phyloP scores from a whole-genome alignment of 1,284 basidiomycete species.

The Golubevia sp. region DNA sequence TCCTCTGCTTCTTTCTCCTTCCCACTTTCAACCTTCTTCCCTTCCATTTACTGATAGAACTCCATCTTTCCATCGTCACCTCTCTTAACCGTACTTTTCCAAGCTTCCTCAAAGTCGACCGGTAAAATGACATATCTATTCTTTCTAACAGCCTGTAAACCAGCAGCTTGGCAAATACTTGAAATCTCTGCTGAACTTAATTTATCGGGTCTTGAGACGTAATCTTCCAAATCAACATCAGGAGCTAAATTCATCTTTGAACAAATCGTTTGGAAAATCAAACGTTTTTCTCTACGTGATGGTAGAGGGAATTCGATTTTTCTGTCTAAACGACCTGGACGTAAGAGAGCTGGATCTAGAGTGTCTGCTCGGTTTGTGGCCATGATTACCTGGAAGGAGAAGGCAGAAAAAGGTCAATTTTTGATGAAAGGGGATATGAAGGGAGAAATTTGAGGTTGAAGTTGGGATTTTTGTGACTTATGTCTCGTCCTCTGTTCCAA shows the following conservation, averaged over 20 bases:
- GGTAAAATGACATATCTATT: constrained; percentile 97
- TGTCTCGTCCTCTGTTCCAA: too few relatives aligned
- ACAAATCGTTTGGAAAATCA: constrained; percentile 98
- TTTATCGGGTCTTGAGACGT: constrained; percentile 94
- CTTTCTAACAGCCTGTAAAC: constrained; percentile 95
- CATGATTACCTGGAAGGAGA: constrained; percentile 50
- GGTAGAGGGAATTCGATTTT: constrained; percentile 99
- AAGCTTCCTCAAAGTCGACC: constrained; percentile 96
- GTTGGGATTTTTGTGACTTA: background rate
- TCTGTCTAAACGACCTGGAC: constrained; percentile 94
- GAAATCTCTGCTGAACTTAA: constrained; percentile 94
- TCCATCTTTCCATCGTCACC: constrained; percentile 55
- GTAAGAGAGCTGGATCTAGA: constrained; percentile 84
- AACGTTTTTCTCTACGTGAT: constrained; percentile 88
- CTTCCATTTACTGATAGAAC: constrained; percentile 44
- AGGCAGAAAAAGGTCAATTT: too few relatives aligned
- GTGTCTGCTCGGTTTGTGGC: constrained; percentile 61
- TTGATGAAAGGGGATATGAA: background rate
- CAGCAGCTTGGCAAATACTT: constrained; percentile 94
- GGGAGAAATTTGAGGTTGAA: background rate
- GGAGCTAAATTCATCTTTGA: constrained; percentile 97
- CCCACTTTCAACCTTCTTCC: too few relatives aligned
- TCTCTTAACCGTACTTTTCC: constrained; percentile 72
- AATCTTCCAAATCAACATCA: constrained; percentile 98
- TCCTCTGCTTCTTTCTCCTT: too few relatives aligned